Evolutionary conservation across 306 rosid species (phyloP).

Genomic region (Dryas octopetala): DNA sequence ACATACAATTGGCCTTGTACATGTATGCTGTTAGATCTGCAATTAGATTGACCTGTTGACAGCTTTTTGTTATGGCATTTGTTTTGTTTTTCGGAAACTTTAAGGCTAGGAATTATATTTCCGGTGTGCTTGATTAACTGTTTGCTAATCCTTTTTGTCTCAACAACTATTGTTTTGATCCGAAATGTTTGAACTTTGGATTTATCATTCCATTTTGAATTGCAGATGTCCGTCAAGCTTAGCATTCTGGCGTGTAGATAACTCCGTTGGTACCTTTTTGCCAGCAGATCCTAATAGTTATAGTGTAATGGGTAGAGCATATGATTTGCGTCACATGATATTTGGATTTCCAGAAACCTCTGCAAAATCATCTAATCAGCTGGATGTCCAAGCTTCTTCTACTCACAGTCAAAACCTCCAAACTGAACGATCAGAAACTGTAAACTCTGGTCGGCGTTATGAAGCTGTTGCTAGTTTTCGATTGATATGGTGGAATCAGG

Average conservation of each 20-base stretch:
- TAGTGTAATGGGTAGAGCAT: slow-evolving; percentile 56
- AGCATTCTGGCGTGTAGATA: slow-evolving; percentile 91
- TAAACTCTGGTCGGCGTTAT: slow-evolving; percentile 55
- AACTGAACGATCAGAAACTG: slow-evolving; percentile 41
- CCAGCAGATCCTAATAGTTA: slow-evolving; percentile 64
- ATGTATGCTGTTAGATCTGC: background rate
- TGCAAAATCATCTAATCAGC: slow-evolving; percentile 31
- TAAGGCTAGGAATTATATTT: background rate
- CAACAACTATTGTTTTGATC: background rate
- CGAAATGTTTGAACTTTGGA: background rate
- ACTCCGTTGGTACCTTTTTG: slow-evolving; percentile 87
- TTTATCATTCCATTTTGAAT: slow-evolving; percentile 14
- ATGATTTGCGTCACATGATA: slow-evolving; percentile 68
- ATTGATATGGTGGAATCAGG: slow-evolving; percentile 92
- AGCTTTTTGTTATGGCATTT: background rate
- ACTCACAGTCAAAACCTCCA: slow-evolving; percentile 36
- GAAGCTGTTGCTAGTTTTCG: slow-evolving; percentile 85
- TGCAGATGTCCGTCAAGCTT: slow-evolving; percentile 57
- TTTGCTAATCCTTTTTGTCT: background rate
- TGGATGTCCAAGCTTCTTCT: slow-evolving; percentile 43
- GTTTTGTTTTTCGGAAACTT: background rate
- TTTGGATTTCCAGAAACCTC: slow-evolving; percentile 63
- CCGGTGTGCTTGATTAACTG: background rate
- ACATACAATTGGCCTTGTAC: background rate
- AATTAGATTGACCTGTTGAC: background rate